Base-by-base conservation (phyloP, 2,329 filamentous ascomycete genomes). In the Metarhizium guizhouense region DNA sequence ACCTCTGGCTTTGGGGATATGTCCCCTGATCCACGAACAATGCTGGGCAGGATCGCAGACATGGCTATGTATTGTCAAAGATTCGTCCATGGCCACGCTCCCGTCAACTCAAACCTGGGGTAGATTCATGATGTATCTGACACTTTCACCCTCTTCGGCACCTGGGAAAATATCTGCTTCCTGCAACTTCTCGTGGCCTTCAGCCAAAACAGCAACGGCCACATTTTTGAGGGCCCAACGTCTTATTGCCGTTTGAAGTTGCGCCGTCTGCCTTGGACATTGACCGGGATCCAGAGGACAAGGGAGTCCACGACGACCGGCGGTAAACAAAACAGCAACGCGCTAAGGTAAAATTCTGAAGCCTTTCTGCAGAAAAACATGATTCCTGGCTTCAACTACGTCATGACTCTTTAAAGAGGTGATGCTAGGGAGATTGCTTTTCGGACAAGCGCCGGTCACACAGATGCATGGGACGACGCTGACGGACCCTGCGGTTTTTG, bases 351-450 rank as follows among this genome's bases (percentile, higher is more conserved):
- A 20, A 45, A 45, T 48, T 48, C 11, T 18, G n/a, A 14, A 18
- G 45, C 10, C 45, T 30, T 29, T 53, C 4, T 38, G 29, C 14
- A 47, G n/a, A 32, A 16, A 45, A 20, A 10, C 2, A 18, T 20
- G 6, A 16, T 45, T n/a, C 47, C 36, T 54, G 54, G 18, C 16
- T 42, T 43, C 29, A 53, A 42, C 50, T 34, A 53, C 54, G 54
- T 56, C 54, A 56, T 56, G 20, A 40, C n/a, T 40, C 34, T 49
- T n/a, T 2, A 40, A 25, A 30, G 40, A 25, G 32, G 25, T 36
- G 30, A 11, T 16, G 40, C 40, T 18, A 18, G 10, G 53, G 38
- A 29, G 4, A 11, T 42, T 25, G 14, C n/a, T 51, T 14, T 51
- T 42, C 16, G 47, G 47, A 34, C 47, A 43, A n/a, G 34, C 25